Evolutionary conservation across 1,284 basidiomycete genomes (phyloP), one percentile per base, ranked within the genome.

Genomic region (Heterobasidion occidentale): DNA sequence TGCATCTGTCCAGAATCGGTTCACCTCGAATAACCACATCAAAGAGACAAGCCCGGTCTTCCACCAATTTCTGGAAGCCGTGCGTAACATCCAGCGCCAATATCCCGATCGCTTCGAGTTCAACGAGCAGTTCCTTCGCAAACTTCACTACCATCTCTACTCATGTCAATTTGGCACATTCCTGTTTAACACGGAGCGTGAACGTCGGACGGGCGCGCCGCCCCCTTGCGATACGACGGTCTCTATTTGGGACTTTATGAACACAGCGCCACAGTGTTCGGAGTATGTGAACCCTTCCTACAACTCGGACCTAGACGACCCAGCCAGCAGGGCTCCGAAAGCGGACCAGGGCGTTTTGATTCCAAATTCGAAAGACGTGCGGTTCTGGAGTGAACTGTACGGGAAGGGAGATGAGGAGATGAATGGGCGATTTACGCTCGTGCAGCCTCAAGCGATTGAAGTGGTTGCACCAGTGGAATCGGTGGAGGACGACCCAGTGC

Each of bases 11-110:
- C 92, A 94, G 70, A 95, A 92, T 68, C 84, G 91, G 54, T 94
- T 97, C 65, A 77, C 77, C 0, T 86, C 86, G 9, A 83, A 90
- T 69, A 76, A 82, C 55, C 93, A 94, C 70, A 74, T 96, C 68
- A 98, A 94, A 70, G 96, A 99, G 73, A 94, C 91, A 1, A 95
- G 94, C 62, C 97, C 97, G 0, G 87, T 97, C 47, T 99, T 99
- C 70, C 95, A 98, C 68, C 97, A 99, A 68, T 99, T 98, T 74
- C 81, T 99, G 38, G 97, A 99, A 72, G 87, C 86, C 64, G 85
- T 98, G 49, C 88, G 92, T 58, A 97, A 99, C 70, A 75, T 99
- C 51, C 88, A 93, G 68, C 82, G 92, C 5, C 97, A 99, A 67
- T 94, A 83, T 70, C 96, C 97, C 0, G 78, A 88, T 44, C 86